Base-by-base conservation (phyloP, 2,329 filamentous ascomycete species). In the Fusarium tanahbumbuense region DNA sequence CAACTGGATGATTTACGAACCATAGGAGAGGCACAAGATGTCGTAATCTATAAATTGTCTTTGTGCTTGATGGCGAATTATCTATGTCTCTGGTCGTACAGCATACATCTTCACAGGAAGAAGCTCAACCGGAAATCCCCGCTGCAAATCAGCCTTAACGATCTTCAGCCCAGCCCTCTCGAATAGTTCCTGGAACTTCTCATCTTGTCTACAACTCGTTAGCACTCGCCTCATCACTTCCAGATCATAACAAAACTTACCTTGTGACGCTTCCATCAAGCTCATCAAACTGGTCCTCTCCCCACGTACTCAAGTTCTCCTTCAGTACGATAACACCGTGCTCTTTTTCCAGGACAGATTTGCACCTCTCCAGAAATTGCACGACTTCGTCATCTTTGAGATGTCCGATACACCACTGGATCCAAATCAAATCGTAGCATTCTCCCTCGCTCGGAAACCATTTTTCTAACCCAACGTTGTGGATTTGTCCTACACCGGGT, bases 351-450 rank as follows among this genome's bases (percentile, higher is more conserved):
- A 83, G 53, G 0, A 65, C 83, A 0, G 78, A 72, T 49, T 84
- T 86, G 77, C 92, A 92, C 27, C 88, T 84, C 59, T 81, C 73
- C 18, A 98, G 80, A 75, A 91, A 97, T 4, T 81, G 82, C 2
- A 92, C 83, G 6, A 98, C 77, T 77, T 97, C 89, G 10, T 80
- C 80, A 76, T 97, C 93, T 1, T 88, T 93, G 57, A 97, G 82
- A 78, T 98, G 91, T 25, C 93, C 92, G 10, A 95, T 80, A 79
- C 94, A 98, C 94, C 94, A 97, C 79, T 98, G 94, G 55, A 88
- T 91, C 93, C 93, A 97, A 65, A 98, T 89, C 47, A 97, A 79
- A 77, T 94, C 91, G 79, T 98, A 98, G 50, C 81, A 78, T 11
- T 79, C 74, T 12, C 76, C 82, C 4, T 80, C 73, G 1, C 74